Percentiles rank a stretch among this genome's conserved stretches.
phyloP scores from a whole-genome alignment of 2,329 filamentous ascomycete species.

The Albifimbria verrucaria region DNA sequence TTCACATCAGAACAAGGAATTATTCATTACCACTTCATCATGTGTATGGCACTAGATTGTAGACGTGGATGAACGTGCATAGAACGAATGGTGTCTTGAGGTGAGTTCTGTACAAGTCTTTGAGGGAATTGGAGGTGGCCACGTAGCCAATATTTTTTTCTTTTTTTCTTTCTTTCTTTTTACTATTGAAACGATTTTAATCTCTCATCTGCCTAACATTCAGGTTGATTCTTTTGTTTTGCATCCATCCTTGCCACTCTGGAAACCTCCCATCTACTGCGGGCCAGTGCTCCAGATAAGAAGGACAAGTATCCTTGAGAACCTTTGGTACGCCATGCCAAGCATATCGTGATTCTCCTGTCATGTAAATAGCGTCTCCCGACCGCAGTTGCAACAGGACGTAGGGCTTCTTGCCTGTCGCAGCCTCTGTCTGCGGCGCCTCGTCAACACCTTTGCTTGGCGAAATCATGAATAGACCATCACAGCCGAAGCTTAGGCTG shows the following conservation, averaged over 20 bases:
- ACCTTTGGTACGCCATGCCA: constrained; percentile 97
- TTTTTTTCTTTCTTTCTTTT: neutral
- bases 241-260: constrained; percentile 84
- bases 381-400: constrained; percentile 69
- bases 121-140: too few relatives aligned
- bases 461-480: constrained; percentile 82
- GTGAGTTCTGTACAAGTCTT: too few relatives aligned
- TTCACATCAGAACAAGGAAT: too few relatives aligned
- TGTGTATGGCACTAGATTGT: too few relatives aligned
- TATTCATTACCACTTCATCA: too few relatives aligned
- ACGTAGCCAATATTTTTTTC: too few relatives aligned
- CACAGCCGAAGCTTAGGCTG: constrained; percentile 86
- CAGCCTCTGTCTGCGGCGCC: constrained; percentile 13
- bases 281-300: constrained; percentile 73
- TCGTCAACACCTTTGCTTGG: constrained; percentile 39
- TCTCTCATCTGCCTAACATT: constrained; percentile 88
- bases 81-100: too few relatives aligned
- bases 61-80: too few relatives aligned
- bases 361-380: constrained; percentile 91
- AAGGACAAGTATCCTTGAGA: constrained; percentile 73
- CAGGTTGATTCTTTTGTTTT: constrained; percentile 80
- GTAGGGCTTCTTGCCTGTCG: constrained; percentile 38
- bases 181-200: neutral
- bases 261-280: constrained; percentile 51
- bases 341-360: constrained; percentile 73